Base-by-base conservation (phyloP, 352 stramenopile genomes). In the Stramenopiles sp. region DNA sequence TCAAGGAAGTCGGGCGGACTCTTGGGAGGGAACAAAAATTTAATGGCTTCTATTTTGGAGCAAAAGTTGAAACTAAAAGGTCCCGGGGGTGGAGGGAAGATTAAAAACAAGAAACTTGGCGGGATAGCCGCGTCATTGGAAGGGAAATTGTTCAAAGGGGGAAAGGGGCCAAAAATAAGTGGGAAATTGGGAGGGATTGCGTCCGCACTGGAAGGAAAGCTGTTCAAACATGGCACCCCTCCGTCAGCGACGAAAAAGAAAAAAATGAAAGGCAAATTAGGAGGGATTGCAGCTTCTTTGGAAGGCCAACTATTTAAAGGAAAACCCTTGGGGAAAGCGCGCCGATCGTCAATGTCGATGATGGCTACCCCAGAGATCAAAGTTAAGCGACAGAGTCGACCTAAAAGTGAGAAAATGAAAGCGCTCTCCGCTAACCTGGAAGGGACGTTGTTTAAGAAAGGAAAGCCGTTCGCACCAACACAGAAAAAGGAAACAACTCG, bases 301-400 rank as follows among this genome's bases (percentile, higher is more conserved):
- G 43, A 63, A 63, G 43, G 43, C 43, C 12, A 63, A 63, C 43
- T 63, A 63, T 63, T 63, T 25, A 63, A 63, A 18, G n/a, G n/a
- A n/a, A n/a, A n/a, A n/a, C n/a, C n/a, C n/a, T 18, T 18, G 25
- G 25, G 43, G 12, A 63, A 63, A 12, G 25, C 12, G 12, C 12
- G 12, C 25, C 12, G 43, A 12, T 18, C 12, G 25, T 18, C 12
- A 12, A 63, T 18, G 12, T 18, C 12, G 12, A 63, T 63, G 12
- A 25, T 12, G 25, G 25, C 12, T 12, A 63, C 43, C 12, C 43
- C 43, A 18, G 43, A 25, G 25, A 25, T 63, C 43, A n/a, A n/a
- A n/a, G n/a, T n/a, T n/a, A n/a, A n/a, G n/a, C n/a, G n/a, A n/a
- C n/a, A n/a, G n/a, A n/a, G n/a, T n/a, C 43, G 43, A 25, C 43